A percentile compares a stretch with the other conserved stretches of the same genome.
Evolutionary conservation across 2,329 filamentous ascomycete genomes (phyloP).

Genomic region (Coniochaeta hoffmannii): DNA sequence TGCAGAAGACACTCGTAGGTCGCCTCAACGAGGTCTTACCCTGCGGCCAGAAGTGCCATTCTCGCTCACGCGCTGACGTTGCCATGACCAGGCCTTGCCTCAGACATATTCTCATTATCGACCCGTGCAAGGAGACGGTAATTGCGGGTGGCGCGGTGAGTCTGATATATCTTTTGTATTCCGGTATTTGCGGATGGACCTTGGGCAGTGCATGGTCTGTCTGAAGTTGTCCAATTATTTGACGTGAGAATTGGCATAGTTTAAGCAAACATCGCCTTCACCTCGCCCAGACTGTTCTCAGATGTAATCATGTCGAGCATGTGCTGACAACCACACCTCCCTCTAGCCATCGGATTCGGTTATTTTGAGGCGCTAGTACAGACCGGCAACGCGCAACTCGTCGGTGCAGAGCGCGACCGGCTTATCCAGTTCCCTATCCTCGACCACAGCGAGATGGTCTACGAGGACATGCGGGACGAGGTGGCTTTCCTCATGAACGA

Average conservation of each 20-base stretch:
- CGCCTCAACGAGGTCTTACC: slow-evolving; percentile 3
- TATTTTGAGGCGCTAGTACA: slow-evolving; percentile 84
- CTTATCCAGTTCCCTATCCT: slow-evolving; percentile 29
- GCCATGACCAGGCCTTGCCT: slow-evolving; percentile 58
- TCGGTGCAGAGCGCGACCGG: slow-evolving; percentile 65
- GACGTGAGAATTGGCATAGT: neutral
- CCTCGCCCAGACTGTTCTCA: neutral
- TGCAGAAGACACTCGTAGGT: slow-evolving; percentile 79
- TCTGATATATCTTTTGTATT: slow-evolving; percentile 11
- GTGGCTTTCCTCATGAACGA: slow-evolving; percentile 61
- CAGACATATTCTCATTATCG: slow-evolving; percentile 83
- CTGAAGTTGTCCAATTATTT: too few species aligned
- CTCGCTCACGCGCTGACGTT: neutral
- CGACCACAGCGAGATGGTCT: slow-evolving; percentile 36
- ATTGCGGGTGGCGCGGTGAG: slow-evolving; percentile 96
- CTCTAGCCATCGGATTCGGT: slow-evolving; percentile 76
- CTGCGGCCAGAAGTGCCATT: slow-evolving; percentile 3
- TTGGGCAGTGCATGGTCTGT: too few species aligned
- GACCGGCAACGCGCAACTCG: slow-evolving; percentile 53
- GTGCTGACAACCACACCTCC: slow-evolving; percentile 11
- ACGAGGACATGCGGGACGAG: slow-evolving; percentile 78
- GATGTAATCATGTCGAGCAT: neutral
- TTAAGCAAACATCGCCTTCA: neutral
- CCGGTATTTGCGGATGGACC: neutral
- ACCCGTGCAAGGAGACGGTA: slow-evolving; percentile 83